Conservation (phyloP, 2,329 filamentous ascomycete species). For the Metarhizium sp. region DNA sequence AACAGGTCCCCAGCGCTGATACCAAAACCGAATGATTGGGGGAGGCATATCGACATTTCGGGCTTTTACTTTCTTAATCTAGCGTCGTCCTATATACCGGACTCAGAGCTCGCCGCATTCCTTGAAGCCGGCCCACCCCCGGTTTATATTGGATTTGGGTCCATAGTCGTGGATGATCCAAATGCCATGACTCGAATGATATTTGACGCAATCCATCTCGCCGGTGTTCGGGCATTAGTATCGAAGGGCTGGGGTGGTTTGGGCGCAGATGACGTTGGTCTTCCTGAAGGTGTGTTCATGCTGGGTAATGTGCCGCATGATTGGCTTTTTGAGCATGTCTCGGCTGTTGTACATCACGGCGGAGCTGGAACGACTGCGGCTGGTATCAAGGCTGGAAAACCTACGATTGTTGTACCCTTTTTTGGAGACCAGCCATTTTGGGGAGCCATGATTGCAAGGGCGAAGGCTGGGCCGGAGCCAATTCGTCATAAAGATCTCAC, state of each 20-base stretch:
- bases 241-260: conserved; percentile 86
- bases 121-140: conserved; percentile 60
- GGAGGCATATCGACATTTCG: conserved; percentile 58
- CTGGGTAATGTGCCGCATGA: conserved; percentile 81
- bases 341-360: conserved; percentile 78
- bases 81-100: conserved; percentile 56
- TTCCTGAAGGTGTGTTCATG: conserved; percentile 75
- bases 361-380: conserved; percentile 83
- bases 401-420: conserved; percentile 78
- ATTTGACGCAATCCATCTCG: conserved; percentile 57
- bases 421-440: conserved; percentile 82
- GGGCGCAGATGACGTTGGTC: conserved; percentile 57
- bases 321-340: conserved; percentile 77
- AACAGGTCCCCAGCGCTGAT: conserved; percentile 61
- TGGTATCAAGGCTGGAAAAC: conserved; percentile 70
- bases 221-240: conserved; percentile 68
- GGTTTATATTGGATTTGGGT: conserved; percentile 76
- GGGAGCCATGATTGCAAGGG: conserved; percentile 65
- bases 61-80: conserved; percentile 70
- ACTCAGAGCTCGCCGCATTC: conserved; percentile 55
- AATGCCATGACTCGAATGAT: conserved; percentile 61
- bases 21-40: conserved; percentile 73
- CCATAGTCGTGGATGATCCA: conserved; percentile 71
- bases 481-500: conserved; percentile 62
- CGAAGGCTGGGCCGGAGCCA: conserved; percentile 62